These are phyloP conservation scores for Hemileia vastatrix DNA, from an alignment of 1,284 basidiomycete species.

Conservation along the genomic window DNA sequence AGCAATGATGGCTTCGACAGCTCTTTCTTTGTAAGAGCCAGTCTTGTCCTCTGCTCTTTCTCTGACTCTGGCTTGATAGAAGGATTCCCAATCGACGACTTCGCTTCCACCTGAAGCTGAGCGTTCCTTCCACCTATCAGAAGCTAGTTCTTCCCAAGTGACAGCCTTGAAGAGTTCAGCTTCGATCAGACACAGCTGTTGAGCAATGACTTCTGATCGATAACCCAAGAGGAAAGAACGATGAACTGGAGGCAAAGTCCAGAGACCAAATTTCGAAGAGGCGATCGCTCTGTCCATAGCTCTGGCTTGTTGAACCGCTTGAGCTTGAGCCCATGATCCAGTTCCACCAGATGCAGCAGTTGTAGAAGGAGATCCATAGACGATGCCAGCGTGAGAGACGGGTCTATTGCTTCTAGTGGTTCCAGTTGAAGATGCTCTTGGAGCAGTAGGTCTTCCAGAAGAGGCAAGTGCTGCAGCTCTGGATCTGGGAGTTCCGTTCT, in stretches of 20 bases:
- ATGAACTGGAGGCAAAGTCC: conserved; percentile 29
- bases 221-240: conserved; percentile 36
- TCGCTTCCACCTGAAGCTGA: conserved; percentile 58
- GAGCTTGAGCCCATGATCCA: background rate
- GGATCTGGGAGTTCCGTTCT: background rate
- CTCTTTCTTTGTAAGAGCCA: no score
- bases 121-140: conserved; percentile 54
- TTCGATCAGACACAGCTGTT: conserved; percentile 76
- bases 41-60: conserved; percentile 61
- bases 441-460: background rate
- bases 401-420: background rate
- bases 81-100: conserved; percentile 73
- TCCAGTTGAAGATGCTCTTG: background rate
- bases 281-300: background rate
- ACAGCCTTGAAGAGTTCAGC: conserved; percentile 73
- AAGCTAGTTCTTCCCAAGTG: conserved; percentile 69
- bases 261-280: conserved; percentile 2
- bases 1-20: conserved; percentile 63
- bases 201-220: conserved; percentile 55
- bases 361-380: background rate
- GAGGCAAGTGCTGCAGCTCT: background rate
- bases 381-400: background rate
- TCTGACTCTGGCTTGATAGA: no score
- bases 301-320: background rate
- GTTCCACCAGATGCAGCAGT: background rate